A percentile compares a stretch with the other conserved stretches of the same genome.
These are phyloP conservation scores for Mortierella polycephala DNA, from an alignment of 371 early-diverging fungal species.

Conservation along the genomic window DNA sequence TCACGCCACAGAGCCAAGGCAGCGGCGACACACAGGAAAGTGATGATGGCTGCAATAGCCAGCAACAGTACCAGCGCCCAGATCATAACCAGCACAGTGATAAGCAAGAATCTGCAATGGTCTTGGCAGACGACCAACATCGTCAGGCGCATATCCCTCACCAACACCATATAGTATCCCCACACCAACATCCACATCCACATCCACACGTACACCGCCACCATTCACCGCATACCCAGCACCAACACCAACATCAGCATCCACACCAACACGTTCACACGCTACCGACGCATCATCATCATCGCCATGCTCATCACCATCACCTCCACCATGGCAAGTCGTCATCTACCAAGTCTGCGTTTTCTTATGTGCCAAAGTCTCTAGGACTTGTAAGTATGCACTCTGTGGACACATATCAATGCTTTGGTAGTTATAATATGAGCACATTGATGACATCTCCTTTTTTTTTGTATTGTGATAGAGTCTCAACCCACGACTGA, in stretches of 20 bases:
- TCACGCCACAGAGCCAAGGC: constrained; percentile 9
- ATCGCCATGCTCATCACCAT: constrained; percentile 45
- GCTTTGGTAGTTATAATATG: neutral
- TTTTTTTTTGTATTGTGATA: neutral
- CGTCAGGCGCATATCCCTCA: neutral
- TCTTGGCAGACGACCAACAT: neutral
- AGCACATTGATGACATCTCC: neutral
- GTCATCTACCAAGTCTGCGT: constrained; percentile 26
- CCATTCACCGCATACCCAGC: constrained; percentile 5
- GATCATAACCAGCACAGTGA: constrained; percentile 11
- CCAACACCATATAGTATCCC: constrained; percentile 12
- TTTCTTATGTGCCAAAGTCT: constrained; percentile 39
- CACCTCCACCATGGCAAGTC: constrained; percentile 25
- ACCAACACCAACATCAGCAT: constrained; percentile 11
- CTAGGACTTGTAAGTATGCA: constrained; percentile 36
- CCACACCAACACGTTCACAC: neutral
- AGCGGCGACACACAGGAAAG: neutral
- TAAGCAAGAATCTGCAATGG: neutral
- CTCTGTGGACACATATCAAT: neutral
- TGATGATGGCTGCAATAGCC: neutral
- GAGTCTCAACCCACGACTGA: constrained; percentile 46
- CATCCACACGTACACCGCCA: constrained; percentile 24
- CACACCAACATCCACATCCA: constrained; percentile 14
- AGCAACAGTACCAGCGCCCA: neutral
- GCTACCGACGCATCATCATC: constrained; percentile 17